These are phyloP conservation scores for Obba rivulosa DNA, from an alignment of 768 basidiomycete species.

Conservation along the genomic window DNA sequence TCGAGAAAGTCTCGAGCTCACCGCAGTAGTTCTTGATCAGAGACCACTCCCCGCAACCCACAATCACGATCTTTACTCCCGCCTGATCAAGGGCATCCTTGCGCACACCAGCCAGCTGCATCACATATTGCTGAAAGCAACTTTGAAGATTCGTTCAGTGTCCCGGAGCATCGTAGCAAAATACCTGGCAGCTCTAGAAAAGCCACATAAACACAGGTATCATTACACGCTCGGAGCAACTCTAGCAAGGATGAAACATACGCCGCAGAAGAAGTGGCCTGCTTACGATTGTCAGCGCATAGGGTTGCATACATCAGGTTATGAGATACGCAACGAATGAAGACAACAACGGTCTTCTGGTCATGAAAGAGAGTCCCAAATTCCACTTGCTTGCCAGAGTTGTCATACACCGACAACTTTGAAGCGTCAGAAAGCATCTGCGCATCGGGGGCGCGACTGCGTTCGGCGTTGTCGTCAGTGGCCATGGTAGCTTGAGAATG, in stretches of 20 bases:
- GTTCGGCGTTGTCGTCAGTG: too few relatives aligned
- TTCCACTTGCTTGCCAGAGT: conserved; percentile 37
- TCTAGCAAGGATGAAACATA: conserved; percentile 24
- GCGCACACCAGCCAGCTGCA: conserved; percentile 38
- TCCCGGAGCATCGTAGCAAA: background rate
- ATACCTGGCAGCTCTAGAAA: conserved; percentile 39
- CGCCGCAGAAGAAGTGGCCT: conserved; percentile 68
- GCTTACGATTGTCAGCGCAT: background rate
- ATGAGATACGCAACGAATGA: conserved; percentile 42
- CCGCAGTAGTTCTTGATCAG: conserved; percentile 46
- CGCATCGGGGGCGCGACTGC: background rate
- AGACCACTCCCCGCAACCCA: conserved; percentile 59
- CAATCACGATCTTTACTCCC: conserved; percentile 36
- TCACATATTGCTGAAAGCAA: conserved; percentile 41
- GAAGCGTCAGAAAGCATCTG: conserved; percentile 30
- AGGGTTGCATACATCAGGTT: background rate
- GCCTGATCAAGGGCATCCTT: conserved; percentile 36
- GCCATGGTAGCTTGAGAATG: too few relatives aligned
- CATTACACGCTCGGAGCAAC: background rate
- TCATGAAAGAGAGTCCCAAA: conserved; percentile 50
- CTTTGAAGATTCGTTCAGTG: background rate
- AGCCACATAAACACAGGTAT: background rate
- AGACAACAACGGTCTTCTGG: conserved; percentile 53
- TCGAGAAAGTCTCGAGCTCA: conserved; percentile 12
- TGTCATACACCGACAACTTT: conserved; percentile 33